Conservation (phyloP, 495 filamentous ascomycete species). For the Acidomyces sp. region DNA sequence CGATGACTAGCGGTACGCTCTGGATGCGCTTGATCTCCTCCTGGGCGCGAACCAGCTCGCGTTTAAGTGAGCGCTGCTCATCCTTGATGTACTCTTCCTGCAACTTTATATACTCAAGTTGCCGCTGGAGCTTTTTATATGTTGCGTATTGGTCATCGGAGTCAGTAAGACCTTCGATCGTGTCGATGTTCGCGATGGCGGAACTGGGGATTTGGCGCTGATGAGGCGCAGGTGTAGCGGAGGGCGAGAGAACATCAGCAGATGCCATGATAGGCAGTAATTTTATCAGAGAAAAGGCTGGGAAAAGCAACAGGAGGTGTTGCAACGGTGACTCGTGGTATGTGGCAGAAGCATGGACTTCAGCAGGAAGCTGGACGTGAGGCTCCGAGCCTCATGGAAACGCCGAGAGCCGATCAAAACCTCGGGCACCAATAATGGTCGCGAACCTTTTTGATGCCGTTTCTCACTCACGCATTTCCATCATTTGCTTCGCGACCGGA, state of each 20-base stretch:
- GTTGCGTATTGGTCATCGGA: constrained; percentile 86
- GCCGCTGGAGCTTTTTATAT: constrained; percentile 86
- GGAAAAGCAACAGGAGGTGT: too few species aligned
- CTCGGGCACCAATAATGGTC: too few species aligned
- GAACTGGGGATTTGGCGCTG: constrained; percentile 62
- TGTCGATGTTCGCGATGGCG: constrained; percentile 78
- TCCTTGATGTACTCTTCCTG: constrained; percentile 99
- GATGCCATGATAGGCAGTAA: constrained; percentile 34
- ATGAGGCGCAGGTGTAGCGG: constrained; percentile 56
- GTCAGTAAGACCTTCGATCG: constrained; percentile 70
- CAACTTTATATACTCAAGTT: constrained; percentile 91
- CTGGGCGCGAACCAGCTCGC: constrained; percentile 91
- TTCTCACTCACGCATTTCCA: too few species aligned
- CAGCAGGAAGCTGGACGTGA: too few species aligned
- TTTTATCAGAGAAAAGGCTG: too few species aligned
- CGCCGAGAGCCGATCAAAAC: too few species aligned
- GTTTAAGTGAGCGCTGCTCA: constrained; percentile 94
- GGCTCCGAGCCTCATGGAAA: too few species aligned
- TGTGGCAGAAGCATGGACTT: too few species aligned
- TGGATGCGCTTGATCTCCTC: constrained; percentile 99
- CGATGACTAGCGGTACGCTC: constrained; percentile 93
- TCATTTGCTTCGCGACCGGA: too few species aligned
- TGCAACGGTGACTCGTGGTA: too few species aligned
- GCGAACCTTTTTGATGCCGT: too few species aligned
- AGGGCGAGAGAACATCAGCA: constrained; percentile 70